Evolutionary conservation across 495 filamentous ascomycete species (phyloP).

Genomic region (Ramalina peruviana): DNA sequence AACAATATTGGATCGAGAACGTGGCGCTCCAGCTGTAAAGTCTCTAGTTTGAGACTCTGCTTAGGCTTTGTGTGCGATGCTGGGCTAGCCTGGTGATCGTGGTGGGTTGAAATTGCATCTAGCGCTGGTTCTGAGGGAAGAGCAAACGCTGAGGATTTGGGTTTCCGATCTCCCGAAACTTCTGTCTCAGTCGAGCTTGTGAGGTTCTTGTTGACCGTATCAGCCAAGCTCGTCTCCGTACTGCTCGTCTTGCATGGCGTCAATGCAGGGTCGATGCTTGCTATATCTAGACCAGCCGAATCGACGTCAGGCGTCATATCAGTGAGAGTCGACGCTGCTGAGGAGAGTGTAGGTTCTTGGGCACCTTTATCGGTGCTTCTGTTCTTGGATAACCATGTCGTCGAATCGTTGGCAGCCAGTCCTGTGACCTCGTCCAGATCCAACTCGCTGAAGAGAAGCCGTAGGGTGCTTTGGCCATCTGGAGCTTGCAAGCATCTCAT

Average conservation of each 20-base stretch:
- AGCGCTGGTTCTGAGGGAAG: background rate
- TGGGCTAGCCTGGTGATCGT: background rate
- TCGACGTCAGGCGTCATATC: background rate
- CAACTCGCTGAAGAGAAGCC: background rate
- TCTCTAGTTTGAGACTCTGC: slow-evolving; percentile 51
- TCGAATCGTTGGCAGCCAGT: background rate
- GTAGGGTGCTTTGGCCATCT: background rate
- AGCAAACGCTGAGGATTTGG: no score
- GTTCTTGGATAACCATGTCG: background rate
- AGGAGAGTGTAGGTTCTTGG: background rate
- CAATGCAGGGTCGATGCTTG: background rate
- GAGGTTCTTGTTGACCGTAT: no score
- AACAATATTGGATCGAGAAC: slow-evolving; percentile 55
- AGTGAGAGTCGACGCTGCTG: background rate
- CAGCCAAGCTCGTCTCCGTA: background rate
- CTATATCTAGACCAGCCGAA: background rate
- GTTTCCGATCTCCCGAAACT: no score
- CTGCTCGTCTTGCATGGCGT: background rate
- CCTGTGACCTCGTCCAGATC: background rate
- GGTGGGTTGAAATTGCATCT: background rate
- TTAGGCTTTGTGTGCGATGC: background rate
- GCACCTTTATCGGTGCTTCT: background rate
- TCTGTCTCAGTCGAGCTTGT: background rate
- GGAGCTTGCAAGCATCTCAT: background rate
- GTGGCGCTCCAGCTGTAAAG: slow-evolving; percentile 74